A percentile compares a stretch with the other conserved stretches of the same genome.
Conservation (phyloP, 208 protist genomes). For the Acanthamoeba triangularis region DNA sequence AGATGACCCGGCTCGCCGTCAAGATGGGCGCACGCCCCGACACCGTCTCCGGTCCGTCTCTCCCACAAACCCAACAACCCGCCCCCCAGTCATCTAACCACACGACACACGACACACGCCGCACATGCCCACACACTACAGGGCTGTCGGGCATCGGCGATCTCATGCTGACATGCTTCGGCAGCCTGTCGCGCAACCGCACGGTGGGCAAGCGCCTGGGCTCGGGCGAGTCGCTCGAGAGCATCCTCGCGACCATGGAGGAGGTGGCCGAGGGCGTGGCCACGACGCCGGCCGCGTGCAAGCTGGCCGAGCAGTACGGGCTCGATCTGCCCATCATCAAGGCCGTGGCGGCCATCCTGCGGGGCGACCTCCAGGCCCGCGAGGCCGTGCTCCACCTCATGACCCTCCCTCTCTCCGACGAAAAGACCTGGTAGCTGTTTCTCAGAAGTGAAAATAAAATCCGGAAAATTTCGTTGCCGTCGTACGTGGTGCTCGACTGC, state of each 20-base stretch:
- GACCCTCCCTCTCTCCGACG: slow-evolving; percentile 34
- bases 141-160: slow-evolving; percentile 87
- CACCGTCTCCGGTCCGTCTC: slow-evolving; percentile 72
- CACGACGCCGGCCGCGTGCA: slow-evolving; percentile 74
- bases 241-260: slow-evolving; percentile 76
- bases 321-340: slow-evolving; percentile 83
- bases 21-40: slow-evolving; percentile 78
- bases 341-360: slow-evolving; percentile 75
- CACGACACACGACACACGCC: not conserved
- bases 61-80: not conserved
- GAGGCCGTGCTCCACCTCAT: slow-evolving; percentile 75
- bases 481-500: too few species aligned
- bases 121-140: not conserved
- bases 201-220: slow-evolving; percentile 80
- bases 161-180: slow-evolving; percentile 87
- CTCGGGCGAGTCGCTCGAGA: slow-evolving; percentile 82
- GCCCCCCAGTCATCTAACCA: not conserved
- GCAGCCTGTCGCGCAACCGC: slow-evolving; percentile 85
- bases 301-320: slow-evolving; percentile 77
- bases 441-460: too few species aligned
- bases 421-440: not conserved
- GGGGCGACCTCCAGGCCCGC: slow-evolving; percentile 63
- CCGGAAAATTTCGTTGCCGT: too few species aligned
- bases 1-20: slow-evolving; percentile 80
- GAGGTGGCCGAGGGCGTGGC: slow-evolving; percentile 82